Base-by-base conservation (phyloP, 2,329 filamentous ascomycete species). In the Scedosporium aurantiacum region DNA sequence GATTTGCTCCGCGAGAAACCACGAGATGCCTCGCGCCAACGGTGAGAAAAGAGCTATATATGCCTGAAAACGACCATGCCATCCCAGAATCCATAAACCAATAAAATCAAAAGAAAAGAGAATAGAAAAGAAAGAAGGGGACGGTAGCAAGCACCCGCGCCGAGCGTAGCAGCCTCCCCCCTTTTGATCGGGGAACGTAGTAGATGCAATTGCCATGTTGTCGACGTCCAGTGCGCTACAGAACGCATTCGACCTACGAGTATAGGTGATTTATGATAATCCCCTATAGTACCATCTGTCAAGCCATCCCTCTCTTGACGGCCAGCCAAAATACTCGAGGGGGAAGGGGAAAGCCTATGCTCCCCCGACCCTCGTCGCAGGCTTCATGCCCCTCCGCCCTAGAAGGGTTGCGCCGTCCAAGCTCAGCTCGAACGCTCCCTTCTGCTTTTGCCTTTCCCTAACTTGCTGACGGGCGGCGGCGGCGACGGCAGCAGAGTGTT, bases 371-470 rank as follows among this genome's bases (percentile, higher is more conserved):
- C 71, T 76, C 63, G 78, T 75, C 25, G 78, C 72, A 54, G 81
- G 73, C 67, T 85, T 84, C 67, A 81, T 78, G 23, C 77, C 78
- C 63, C 84, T 76, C 67, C 92, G 84, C 37, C 92, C 92, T 4
- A 99, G 78, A 59, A 99, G 75, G 1, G 92, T 97, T 1, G 94
- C 90, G 61, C 94, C 94, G 66, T 96, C 91, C 43, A 99, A 77
- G 70, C 86, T 97, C 56, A 99, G 82, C 74, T 99, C 94, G 67
- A 99, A 99, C 0, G 89, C 86, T 37, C 90, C 91, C 73, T 87
- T 89, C 67, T 89, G 85, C 64, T 80, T 82, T 62, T 84, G 82
- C 37, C 83, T 79, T 54, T 87, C 84, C 47, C 79, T 76, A 4
- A 94, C 90, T 69, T 91, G 90, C 69, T 90, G 86, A 68, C 88